Base-by-base conservation (phyloP, 805 yeast species). In the Pichia rugopelliculosa region DNA sequence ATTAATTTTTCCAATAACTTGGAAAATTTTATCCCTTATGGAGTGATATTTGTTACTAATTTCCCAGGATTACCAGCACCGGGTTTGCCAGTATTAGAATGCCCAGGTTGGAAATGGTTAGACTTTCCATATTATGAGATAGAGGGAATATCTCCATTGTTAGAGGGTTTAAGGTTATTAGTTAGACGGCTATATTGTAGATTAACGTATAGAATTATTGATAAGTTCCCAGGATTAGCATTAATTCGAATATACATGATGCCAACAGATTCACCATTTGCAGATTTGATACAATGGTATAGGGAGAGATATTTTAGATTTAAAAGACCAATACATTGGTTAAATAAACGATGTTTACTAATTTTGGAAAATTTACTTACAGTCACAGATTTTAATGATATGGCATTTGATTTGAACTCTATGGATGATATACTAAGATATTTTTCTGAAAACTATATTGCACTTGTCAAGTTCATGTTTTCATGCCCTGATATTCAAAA, bases 51-150 rank as follows among this genome's bases (percentile, higher is more conserved):
- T 53, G 63, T 76, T 42, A 57, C 62, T 44, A 64, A 71, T 30
- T 53, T 71, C 1, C 84, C 85, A 0, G 48, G 62, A 1, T 53
- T 66, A 3, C 64, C 68, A 0, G 62, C 68, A 13, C 66, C 66
- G 4, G 75, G 74, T 0, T 30, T 66, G 0, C 49, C 47, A 10
- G 69, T 74, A 0, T 67, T 68, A 6, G 49, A 47, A 20, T 23
- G 17, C 4, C 74, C 67, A 56, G 71, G 69, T 1, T 81, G 86
- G 85, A 55, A 42, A 43, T 80, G 85, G 86, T 61, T 78, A 15
- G 80, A 78, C 51, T 65, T 75, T 10, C 76, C 76, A 17, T 66
- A 56, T 50, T 58, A 50, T 39, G 54, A 26, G 10, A 23, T 27
- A 15, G 50, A 48, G 10, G 46, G 47, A 4, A 13, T 40, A 2